Evolutionary conservation across 352 stramenopile species (phyloP), one percentile per base, ranked within the genome.

Genomic region (Pythium monospermum): DNA sequence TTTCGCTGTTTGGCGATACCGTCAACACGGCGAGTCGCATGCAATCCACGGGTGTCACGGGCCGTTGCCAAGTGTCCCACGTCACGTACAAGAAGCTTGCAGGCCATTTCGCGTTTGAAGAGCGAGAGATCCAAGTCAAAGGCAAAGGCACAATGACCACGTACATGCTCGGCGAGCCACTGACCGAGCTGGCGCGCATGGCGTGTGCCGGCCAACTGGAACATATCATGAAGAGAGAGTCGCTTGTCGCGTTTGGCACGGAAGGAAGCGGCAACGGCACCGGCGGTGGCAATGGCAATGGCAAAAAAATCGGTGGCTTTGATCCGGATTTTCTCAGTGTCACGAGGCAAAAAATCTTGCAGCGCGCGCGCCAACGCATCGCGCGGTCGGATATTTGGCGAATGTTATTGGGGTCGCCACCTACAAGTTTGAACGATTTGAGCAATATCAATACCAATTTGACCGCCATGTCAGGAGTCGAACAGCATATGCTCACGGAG

Each of bases 1-100:
- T 96, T 59, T 95, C 83, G 10, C 64, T 98, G 7, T 97, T 98
- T 69, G 90, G 93, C 6, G 93, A 98, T 51, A 94, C 92, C 0
- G 87, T 96, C 3, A 97, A 96, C 57, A 96, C 85, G 0, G 70
- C 85, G 4, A 87, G 77, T 4, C 73, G 88, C 2, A 96, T 96
- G 90, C 85, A 97, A 52, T 95, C 83, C 5, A 95, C 89, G 22
- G 87, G 85, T 0, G 53, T 91, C 15, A 84, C 77, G 3, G 84
- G 79, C 0, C 66, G 68, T 1, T 94, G 90, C 42, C 88, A 96
- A 50, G 51, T 94, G 35, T 92, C 80, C 0, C 72, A 90, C 21
- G 73, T 87, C 6, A 94, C 80, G 27, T 90, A 90, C 63, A 85
- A 86, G 53, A 91, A 94, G 27, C 69, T 94, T 1, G 68, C 57